Evolutionary conservation across 108 stramenopile species (phyloP), one percentile per base, ranked within the genome.

Genomic region (Conticribra guillardii): DNA sequence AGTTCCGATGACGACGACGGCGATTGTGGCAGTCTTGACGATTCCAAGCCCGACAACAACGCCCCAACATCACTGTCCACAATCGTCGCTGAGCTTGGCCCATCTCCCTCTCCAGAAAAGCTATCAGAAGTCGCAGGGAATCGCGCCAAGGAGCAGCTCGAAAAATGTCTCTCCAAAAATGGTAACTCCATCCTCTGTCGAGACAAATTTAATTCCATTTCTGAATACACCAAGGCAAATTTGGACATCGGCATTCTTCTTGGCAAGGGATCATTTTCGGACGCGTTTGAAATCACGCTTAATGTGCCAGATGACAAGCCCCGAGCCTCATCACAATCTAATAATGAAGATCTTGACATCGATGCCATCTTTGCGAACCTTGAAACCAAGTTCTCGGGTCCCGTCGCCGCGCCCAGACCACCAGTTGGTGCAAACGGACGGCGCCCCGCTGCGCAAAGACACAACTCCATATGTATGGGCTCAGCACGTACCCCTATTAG

Each of bases 251-350:
- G 73, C 27, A 9, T 66, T 19, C 57, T 52, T 74, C 58, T 74
- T 55, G 73, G 73, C 9, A 74, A 53, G 28, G 73, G 73, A 24
- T 30, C 49, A 5, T 74, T 74, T 54, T 55, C 55, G 30, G 73
- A 74, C 60, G 73, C 33, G 17, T 74, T 74, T 52, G 73, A 74
- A 48, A 63, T 74, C 4, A 29, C 23, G 2, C 24, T 48, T 21
- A 53, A 27, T 18, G 18, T 64, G 30, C 22, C 26, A n/a, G 34
- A 28, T 26, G 48, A 63, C 11, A 46, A 18, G 4, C 9, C 8
- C 5, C 11, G 45, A 18, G 34, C 2, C 21, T 32, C 24, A 30
- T 16, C 23, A 11, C 52, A 71, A 15, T 1, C 51, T 16, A 15
- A 30, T 1, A 28, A 21, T 5, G 52, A 54, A 8, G 47, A 19